Evolutionary conservation across 116 monocot species (phyloP).

Genomic region (Zostera marina): DNA sequence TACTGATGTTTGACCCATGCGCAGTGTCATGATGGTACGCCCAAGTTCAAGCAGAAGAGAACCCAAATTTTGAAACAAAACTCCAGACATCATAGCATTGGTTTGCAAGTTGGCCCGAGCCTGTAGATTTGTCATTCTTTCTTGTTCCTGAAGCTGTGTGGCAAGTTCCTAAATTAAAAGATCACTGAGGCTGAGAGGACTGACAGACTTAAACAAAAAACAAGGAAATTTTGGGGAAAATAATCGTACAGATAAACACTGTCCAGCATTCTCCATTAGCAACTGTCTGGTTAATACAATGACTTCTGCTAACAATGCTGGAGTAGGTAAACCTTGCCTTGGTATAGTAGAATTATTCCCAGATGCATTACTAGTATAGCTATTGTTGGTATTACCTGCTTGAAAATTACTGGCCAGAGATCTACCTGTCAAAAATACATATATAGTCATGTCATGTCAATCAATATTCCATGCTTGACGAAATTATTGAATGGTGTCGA

Average conservation of each 20-base stretch:
- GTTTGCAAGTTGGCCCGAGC: slow-evolving; percentile 43
- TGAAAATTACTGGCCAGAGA: too few relatives aligned
- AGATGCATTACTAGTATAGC: slow-evolving; percentile 4
- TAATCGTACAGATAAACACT: slow-evolving; percentile 19
- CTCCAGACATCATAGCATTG: slow-evolving; percentile 51
- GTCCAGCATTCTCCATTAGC: slow-evolving; percentile 36
- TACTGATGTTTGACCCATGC: slow-evolving; percentile 74
- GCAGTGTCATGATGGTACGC: slow-evolving; percentile 82
- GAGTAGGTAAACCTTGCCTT: slow-evolving; percentile 37
- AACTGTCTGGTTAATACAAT: slow-evolving; percentile 39
- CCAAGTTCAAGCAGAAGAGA: slow-evolving; percentile 89
- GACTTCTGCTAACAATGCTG: slow-evolving; percentile 45
- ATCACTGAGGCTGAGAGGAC: too few relatives aligned
- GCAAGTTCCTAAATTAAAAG: slow-evolving; percentile 22
- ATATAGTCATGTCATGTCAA: neutral
- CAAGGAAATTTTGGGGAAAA: neutral
- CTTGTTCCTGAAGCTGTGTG: slow-evolving; percentile 40
- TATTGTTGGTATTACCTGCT: neutral
- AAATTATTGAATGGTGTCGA: too few relatives aligned
- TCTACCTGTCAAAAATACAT: too few relatives aligned
- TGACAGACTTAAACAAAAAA: too few relatives aligned
- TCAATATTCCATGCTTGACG: neutral
- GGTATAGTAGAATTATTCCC: slow-evolving; percentile 10
- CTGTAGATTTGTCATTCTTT: slow-evolving; percentile 24
- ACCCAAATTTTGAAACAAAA: slow-evolving; percentile 63